Percentiles rank a stretch among this genome's conserved stretches.
Conservation (phyloP, 345 rosid genomes). For the Chamaenerion angustifolium region DNA sequence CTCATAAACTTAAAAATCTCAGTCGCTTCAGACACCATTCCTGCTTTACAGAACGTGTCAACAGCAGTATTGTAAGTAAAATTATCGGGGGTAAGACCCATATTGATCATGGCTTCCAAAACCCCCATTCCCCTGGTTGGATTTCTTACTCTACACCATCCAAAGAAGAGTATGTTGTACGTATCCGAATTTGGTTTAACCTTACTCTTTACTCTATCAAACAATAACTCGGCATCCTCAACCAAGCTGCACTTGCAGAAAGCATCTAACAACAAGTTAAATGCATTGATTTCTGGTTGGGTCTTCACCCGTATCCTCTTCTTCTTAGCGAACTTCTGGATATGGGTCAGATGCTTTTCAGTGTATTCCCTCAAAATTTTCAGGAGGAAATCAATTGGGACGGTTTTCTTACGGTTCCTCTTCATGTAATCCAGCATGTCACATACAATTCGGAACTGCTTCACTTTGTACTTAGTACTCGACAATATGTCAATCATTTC, state of each 20-base stretch:
- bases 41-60: constrained; percentile 65
- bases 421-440: constrained; percentile 84
- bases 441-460: constrained; percentile 65
- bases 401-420: constrained; percentile 33
- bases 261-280: constrained; percentile 73
- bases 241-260: constrained; percentile 78
- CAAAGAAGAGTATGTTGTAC: constrained; percentile 67
- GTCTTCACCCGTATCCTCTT: constrained; percentile 81
- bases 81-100: constrained; percentile 65
- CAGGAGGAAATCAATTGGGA: constrained; percentile 49
- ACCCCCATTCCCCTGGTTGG: constrained; percentile 57
- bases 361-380: constrained; percentile 51
- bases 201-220: constrained; percentile 40
- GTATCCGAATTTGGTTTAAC: constrained; percentile 59
- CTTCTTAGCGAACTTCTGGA: constrained; percentile 77
- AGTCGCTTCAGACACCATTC: constrained; percentile 69
- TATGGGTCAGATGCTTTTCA: constrained; percentile 63
- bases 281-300: constrained; percentile 74
- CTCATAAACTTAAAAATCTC: constrained; percentile 78
- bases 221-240: constrained; percentile 50
- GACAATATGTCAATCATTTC: constrained; percentile 76
- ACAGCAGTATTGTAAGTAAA: constrained; percentile 82
- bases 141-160: constrained; percentile 82
- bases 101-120: constrained; percentile 74
- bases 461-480: constrained; percentile 66